These are phyloP conservation scores for Kwoniella heveanensis DNA, from an alignment of 768 basidiomycete species.

Conservation along the genomic window DNA sequence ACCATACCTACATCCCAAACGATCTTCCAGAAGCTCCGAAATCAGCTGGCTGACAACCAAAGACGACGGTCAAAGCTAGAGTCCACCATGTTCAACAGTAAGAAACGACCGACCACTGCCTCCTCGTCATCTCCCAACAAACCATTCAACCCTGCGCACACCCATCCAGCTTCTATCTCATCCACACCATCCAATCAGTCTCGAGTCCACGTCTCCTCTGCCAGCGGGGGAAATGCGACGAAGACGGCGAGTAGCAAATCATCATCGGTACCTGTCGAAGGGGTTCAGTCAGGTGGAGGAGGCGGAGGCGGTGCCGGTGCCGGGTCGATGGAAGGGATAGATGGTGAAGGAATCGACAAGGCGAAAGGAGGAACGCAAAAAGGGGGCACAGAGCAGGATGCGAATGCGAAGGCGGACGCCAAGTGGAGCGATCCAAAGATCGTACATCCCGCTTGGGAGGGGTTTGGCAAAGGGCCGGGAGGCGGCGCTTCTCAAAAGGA, in stretches of 20 bases:
- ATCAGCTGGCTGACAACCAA: too few relatives aligned
- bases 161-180: constrained; percentile 30
- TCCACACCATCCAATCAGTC: constrained; percentile 17
- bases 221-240: too few relatives aligned
- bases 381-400: neutral
- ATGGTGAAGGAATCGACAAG: constrained; percentile 5
- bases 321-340: constrained; percentile 22
- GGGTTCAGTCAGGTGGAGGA: constrained; percentile 24
- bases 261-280: constrained; percentile 18
- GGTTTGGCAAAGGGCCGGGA: constrained; percentile 22
- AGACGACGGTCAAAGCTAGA: too few relatives aligned
- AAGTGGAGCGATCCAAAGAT: constrained; percentile 32
- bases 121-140: neutral
- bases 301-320: constrained; percentile 32
- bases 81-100: constrained; percentile 12
- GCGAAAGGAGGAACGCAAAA: neutral
- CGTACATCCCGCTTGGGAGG: constrained; percentile 43
- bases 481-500: constrained; percentile 1
- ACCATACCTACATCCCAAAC: too few relatives aligned
- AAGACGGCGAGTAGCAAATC: neutral
- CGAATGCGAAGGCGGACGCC: neutral
- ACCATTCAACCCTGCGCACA: constrained; percentile 22
- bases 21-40: too few relatives aligned
- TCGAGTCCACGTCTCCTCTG: constrained; percentile 9
- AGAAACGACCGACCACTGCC: constrained; percentile 11